A percentile compares a stretch with the other conserved stretches of the same genome.
Conservation (phyloP, 192 early-diverging fungal species). For the Rhizoclosmatium globosum region DNA sequence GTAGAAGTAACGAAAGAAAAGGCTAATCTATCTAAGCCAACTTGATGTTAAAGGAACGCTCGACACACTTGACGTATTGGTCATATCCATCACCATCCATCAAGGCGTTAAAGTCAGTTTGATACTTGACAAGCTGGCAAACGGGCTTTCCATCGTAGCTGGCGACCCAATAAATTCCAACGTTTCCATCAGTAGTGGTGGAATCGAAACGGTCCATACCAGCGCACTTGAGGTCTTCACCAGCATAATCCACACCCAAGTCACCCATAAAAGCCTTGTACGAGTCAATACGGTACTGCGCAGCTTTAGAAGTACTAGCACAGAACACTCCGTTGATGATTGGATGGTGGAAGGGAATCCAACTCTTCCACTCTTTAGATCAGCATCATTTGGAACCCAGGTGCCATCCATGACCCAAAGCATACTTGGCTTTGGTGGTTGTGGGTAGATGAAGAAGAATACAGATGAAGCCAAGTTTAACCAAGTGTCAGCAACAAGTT, state of each 20-base stretch:
- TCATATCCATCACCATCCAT: conserved; percentile 21
- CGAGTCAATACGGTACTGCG: neutral
- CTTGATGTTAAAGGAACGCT: conserved; percentile 1
- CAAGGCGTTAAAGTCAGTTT: conserved; percentile 32
- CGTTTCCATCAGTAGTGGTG: neutral
- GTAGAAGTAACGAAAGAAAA: too few relatives aligned
- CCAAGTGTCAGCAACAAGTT: conserved; percentile 34
- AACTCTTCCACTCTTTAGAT: neutral
- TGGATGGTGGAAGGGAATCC: conserved; percentile 35
- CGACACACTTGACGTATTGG: conserved; percentile 31
- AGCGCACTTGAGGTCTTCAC: neutral
- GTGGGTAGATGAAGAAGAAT: conserved; percentile 35
- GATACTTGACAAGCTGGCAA: conserved; percentile 16
- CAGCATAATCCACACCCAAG: neutral
- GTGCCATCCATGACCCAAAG: conserved; percentile 30
- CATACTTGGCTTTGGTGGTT: conserved; percentile 36
- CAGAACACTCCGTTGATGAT: conserved; percentile 39
- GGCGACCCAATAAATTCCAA: neutral
- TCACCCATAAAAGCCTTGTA: neutral
- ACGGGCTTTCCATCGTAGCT: neutral
- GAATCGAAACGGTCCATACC: neutral
- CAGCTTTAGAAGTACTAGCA: neutral
- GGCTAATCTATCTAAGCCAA: neutral
- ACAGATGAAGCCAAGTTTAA: conserved; percentile 26
- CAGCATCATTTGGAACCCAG: conserved; percentile 23